These are phyloP conservation scores for Gracilaria domingensis DNA, from an alignment of 23 red algal species.

Conservation along the genomic window DNA sequence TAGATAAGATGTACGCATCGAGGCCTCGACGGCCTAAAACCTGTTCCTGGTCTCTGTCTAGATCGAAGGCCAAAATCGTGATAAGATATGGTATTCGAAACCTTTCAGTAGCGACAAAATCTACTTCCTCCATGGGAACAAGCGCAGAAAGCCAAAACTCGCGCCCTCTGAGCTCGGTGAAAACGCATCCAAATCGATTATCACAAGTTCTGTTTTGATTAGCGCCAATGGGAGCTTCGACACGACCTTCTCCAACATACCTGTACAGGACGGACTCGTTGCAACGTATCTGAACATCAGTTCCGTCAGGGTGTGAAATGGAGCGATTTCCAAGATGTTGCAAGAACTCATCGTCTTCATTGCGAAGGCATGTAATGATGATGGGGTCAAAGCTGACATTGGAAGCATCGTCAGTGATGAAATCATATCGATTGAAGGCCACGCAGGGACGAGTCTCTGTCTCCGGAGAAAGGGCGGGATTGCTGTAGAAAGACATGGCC, in stretches of 20 bases:
- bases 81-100: background rate
- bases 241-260: background rate
- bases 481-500: background rate
- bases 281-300: background rate
- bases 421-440: background rate
- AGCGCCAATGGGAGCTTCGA: background rate
- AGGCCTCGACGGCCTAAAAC: background rate
- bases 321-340: background rate
- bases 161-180: too few relatives aligned
- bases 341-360: background rate
- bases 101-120: background rate
- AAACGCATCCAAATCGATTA: background rate
- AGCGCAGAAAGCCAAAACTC: background rate
- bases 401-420: background rate
- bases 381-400: background rate
- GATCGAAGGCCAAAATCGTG: background rate
- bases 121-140: background rate
- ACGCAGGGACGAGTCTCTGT: background rate
- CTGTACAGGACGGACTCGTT: background rate
- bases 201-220: background rate
- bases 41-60: background rate
- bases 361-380: background rate
- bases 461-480: background rate
- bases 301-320: too few relatives aligned
- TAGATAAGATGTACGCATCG: background rate